These are phyloP conservation scores for Leptographium lundbergii DNA, from an alignment of 2,329 filamentous ascomycete genomes.

Conservation along the genomic window DNA sequence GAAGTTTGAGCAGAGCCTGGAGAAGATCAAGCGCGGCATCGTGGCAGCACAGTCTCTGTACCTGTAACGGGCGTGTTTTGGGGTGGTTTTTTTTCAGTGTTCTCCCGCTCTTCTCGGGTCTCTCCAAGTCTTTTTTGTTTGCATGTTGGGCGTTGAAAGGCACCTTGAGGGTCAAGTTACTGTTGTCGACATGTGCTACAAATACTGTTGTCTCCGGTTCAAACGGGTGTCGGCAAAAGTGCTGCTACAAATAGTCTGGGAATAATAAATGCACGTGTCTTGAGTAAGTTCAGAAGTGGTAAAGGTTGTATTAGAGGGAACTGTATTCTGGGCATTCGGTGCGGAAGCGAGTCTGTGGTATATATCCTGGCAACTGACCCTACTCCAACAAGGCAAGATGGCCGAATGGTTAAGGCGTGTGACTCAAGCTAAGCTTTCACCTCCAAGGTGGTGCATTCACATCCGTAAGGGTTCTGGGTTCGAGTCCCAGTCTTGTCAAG, in stretches of 20 bases:
- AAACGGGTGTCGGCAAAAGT: neutral
- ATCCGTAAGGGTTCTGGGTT: neutral
- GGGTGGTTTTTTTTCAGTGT: neutral
- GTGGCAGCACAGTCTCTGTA: slow-evolving; percentile 92
- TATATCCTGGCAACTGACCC: neutral
- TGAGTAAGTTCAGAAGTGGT: no score
- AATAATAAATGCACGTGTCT: neutral
- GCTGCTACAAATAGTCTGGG: neutral
- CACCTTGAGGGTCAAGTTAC: neutral
- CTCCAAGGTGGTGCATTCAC: neutral
- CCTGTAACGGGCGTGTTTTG: slow-evolving; percentile 36
- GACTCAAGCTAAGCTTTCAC: neutral
- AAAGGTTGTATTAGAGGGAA: no score
- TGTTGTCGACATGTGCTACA: neutral
- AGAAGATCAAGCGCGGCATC: slow-evolving; percentile 83
- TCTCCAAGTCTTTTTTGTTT: neutral
- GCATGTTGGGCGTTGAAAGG: slow-evolving; percentile 1
- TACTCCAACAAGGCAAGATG: neutral
- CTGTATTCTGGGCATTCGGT: neutral
- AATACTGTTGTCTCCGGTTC: neutral
- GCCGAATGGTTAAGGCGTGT: slow-evolving; percentile 1
- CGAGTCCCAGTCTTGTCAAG: neutral
- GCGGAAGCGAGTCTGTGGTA: no score
- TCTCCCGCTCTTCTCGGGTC: neutral
- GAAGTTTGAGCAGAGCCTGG: slow-evolving; percentile 80